Evolutionary conservation across 208 protist genomes (phyloP), one percentile per base, ranked within the genome.

Genomic region (Lotmaria passim): DNA sequence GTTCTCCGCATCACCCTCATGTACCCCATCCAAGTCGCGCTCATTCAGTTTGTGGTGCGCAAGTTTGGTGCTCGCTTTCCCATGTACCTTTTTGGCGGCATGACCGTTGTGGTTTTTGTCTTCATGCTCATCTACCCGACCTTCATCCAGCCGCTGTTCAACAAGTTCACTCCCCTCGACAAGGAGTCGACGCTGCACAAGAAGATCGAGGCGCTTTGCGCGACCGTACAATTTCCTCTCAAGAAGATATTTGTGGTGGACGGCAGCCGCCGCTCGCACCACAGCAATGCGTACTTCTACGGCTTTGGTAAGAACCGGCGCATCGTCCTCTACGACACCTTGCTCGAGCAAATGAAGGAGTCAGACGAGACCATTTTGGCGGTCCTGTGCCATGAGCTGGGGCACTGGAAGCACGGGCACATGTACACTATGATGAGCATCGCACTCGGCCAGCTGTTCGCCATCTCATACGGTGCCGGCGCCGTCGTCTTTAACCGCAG

Each of bases 301-400:
- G 94, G 94, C 38, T 90, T 97, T 17, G 81, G 84, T 56, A 81
- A 76, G 14, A 94, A 92, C 77, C 93, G 94, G 77, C 76, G 83
- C 51, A 93, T 98, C 73, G 94, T 98, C 17, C 63, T 98, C 17
- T 98, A 92, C 66, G 94, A 98, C 72, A 97, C 92, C 7, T 56
- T 98, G 19, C 61, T 97, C 19, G 72, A 91, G 51, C 85, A 94
- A 31, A 58, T 87, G 59, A 72, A 79, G 31, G 73, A 75, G 15
- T 73, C 88, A 47, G 86, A 96, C 12, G 84, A 86, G 36, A 56
- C 81, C 12, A 52, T 98, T 7, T 21, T 93, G 3, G 85, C 90
- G 1, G 83, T 97, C 2, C 74, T 98, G 7, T 86, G 80, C 38
- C 94, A 98, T 78, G 94, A 98, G 75, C 69, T 98, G 7, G 92